These are phyloP conservation scores for Ceratobasidium sp. DNA, from an alignment of 1,284 basidiomycete species.

Conservation along the genomic window DNA sequence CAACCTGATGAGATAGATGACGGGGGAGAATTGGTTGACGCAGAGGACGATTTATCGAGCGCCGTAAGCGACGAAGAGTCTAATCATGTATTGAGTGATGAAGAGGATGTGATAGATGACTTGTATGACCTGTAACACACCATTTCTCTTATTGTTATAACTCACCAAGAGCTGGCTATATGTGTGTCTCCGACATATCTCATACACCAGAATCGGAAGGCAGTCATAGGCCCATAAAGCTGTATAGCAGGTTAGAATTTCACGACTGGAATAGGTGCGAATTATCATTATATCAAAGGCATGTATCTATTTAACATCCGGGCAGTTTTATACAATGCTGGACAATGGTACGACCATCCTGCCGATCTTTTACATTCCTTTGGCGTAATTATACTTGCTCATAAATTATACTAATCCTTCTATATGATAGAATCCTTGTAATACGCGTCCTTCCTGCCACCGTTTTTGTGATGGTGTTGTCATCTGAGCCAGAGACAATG, in stretches of 20 bases:
- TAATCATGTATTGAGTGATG: constrained; percentile 44
- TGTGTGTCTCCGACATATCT: too few species aligned
- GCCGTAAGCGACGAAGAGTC: constrained; percentile 48
- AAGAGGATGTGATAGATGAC: constrained; percentile 38
- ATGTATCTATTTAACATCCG: not conserved
- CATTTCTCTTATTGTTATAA: not conserved
- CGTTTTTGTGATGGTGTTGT: constrained; percentile 30
- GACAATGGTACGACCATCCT: not conserved
- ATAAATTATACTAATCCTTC: constrained; percentile 17
- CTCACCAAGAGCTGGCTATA: too few species aligned
- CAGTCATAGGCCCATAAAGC: too few species aligned
- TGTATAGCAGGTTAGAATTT: too few species aligned
- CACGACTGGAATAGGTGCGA: not conserved
- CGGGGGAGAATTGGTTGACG: not conserved
- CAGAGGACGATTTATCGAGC: not conserved
- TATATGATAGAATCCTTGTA: constrained; percentile 26
- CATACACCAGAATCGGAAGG: too few species aligned
- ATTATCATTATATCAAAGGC: not conserved
- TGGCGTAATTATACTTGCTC: not conserved
- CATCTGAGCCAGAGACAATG: too few species aligned
- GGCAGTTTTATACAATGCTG: not conserved
- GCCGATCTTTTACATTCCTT: not conserved
- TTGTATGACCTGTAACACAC: constrained; percentile 17
- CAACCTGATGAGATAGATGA: not conserved
- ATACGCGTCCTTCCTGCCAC: constrained; percentile 10